A percentile compares a stretch with the other conserved stretches of the same genome.
phyloP scores from a whole-genome alignment of 257 asterid species.

The Lycium ferocissimum region DNA sequence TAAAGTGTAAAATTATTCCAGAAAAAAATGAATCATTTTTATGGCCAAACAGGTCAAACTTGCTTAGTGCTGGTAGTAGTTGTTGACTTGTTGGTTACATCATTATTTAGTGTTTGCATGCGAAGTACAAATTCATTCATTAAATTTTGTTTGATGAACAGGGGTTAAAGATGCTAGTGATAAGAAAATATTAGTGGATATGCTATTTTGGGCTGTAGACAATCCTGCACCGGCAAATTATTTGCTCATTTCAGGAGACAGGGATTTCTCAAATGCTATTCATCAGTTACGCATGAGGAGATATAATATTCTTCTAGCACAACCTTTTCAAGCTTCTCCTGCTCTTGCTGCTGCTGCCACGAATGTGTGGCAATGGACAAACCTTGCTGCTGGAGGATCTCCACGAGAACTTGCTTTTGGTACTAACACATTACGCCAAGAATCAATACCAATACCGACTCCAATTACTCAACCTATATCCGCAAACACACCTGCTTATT shows the following conservation, averaged over 20 bases:
- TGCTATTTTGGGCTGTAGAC: slow-evolving; percentile 71
- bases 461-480: slow-evolving; percentile 19
- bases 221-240: slow-evolving; percentile 74
- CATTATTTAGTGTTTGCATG: neutral
- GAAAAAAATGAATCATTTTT: too few relatives aligned
- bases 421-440: neutral
- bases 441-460: neutral
- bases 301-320: slow-evolving; percentile 64
- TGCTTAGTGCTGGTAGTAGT: neutral
- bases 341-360: slow-evolving; percentile 62
- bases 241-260: slow-evolving; percentile 60
- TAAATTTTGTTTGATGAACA: slow-evolving; percentile 31
- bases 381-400: slow-evolving; percentile 47
- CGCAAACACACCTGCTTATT: slow-evolving; percentile 30
- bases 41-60: neutral
- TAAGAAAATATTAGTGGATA: slow-evolving; percentile 58
- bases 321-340: slow-evolving; percentile 53
- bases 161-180: slow-evolving; percentile 67
- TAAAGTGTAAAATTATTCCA: too few relatives aligned
- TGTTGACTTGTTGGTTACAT: neutral
- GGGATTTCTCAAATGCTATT: slow-evolving; percentile 65
- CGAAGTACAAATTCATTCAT: neutral
- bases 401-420: slow-evolving; percentile 34
- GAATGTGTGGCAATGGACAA: slow-evolving; percentile 62
- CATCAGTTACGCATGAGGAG: slow-evolving; percentile 62